phyloP scores from a whole-genome alignment of 352 stramenopile species.

The Phytopythium delawarense region DNA sequence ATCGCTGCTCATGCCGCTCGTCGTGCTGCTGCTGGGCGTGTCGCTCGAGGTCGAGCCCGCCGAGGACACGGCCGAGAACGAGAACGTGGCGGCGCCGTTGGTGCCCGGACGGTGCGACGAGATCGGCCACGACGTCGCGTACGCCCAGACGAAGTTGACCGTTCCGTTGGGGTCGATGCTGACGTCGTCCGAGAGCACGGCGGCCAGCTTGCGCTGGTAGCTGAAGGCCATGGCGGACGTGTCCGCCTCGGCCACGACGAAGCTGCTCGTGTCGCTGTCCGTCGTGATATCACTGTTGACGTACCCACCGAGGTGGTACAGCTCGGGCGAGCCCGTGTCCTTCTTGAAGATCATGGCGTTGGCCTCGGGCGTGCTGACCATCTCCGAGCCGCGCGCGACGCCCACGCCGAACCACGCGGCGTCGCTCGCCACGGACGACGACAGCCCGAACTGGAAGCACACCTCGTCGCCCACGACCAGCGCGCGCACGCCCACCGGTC shows the following conservation, averaged over 20 bases:
- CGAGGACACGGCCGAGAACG: slow-evolving; percentile 21
- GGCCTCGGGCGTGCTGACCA: slow-evolving; percentile 62
- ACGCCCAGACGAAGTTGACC: slow-evolving; percentile 67
- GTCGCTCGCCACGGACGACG: slow-evolving; percentile 24
- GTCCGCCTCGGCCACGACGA: slow-evolving; percentile 29
- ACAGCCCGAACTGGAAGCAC: slow-evolving; percentile 63
- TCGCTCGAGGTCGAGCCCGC: slow-evolving; percentile 10
- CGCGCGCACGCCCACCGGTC: slow-evolving; percentile 56
- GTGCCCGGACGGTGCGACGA: slow-evolving; percentile 39
- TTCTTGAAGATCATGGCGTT: slow-evolving; percentile 78
- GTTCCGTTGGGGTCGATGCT: slow-evolving; percentile 27
- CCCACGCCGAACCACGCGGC: slow-evolving; percentile 65
- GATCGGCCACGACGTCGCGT: slow-evolving; percentile 66
- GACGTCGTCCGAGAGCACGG: slow-evolving; percentile 41
- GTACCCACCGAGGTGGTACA: slow-evolving; percentile 52
- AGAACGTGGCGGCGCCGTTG: slow-evolving; percentile 48
- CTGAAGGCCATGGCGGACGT: slow-evolving; percentile 54
- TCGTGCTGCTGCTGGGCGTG: slow-evolving; percentile 15
- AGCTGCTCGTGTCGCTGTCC: slow-evolving; percentile 39
- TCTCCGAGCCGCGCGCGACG: slow-evolving; percentile 30
- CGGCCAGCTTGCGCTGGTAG: slow-evolving; percentile 62
- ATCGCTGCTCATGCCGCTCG: slow-evolving; percentile 16
- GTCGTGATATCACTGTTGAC: slow-evolving; percentile 33
- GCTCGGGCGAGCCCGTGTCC: slow-evolving; percentile 27
- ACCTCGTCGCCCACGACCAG: slow-evolving; percentile 51